Percentiles rank a stretch among this genome's conserved stretches.
phyloP scores from a whole-genome alignment of 1,284 basidiomycete species.

The Pholiota adiposa region DNA sequence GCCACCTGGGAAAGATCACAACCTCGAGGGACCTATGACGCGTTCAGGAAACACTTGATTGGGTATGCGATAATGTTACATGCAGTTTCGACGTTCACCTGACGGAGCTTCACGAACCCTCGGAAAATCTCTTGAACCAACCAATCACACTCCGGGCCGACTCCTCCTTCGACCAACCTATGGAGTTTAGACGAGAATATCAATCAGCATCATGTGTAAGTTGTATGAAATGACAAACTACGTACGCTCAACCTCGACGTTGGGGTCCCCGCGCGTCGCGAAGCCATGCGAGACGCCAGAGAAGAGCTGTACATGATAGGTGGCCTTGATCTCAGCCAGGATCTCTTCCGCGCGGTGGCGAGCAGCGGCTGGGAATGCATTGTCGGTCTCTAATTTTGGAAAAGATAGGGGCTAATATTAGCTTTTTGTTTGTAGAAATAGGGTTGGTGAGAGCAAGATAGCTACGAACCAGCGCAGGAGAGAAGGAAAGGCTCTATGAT shows the following conservation, averaged over 20 bases:
- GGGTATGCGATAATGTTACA: neutral
- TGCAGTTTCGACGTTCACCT: neutral
- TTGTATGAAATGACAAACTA: conserved; percentile 6
- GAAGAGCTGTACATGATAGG: conserved; percentile 53
- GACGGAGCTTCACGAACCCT: conserved; percentile 19
- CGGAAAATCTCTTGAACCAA: conserved; percentile 53
- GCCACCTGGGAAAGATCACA: neutral
- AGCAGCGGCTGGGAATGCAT: conserved; percentile 44
- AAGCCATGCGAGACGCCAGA: conserved; percentile 51
- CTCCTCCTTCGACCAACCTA: conserved; percentile 65
- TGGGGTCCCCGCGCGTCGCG: conserved; percentile 44
- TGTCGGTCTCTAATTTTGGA: conserved; percentile 46
- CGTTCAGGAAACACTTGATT: neutral
- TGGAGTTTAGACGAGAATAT: neutral
- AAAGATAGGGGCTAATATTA: conserved; percentile 10
- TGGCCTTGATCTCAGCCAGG: conserved; percentile 43
- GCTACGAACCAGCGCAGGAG: conserved; percentile 49
- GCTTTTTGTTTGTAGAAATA: too few relatives aligned
- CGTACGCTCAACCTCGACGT: conserved; percentile 44
- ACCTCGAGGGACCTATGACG: neutral
- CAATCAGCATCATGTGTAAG: neutral
- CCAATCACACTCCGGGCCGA: conserved; percentile 49
- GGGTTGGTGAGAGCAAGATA: neutral
- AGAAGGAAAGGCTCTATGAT: conserved; percentile 53
- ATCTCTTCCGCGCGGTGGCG: conserved; percentile 51